Conservation (phyloP, 1,139 yeast genomes). For the Pichia sp. region DNA sequence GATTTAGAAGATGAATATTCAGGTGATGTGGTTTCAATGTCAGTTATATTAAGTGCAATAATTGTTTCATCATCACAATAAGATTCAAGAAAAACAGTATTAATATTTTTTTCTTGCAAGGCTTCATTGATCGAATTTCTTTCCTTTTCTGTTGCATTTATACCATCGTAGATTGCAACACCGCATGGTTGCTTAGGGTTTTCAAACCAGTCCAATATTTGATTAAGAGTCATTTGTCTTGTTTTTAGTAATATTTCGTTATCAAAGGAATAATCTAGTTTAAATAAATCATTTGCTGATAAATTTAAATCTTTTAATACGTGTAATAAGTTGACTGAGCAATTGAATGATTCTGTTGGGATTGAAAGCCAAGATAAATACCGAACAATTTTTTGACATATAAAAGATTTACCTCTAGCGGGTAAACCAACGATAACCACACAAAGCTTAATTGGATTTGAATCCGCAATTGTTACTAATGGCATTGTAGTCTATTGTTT, state of each 20-base stretch:
- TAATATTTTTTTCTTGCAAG: slow-evolving; percentile 62
- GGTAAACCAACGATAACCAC: slow-evolving; percentile 75
- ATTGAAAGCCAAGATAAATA: slow-evolving; percentile 90
- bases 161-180: slow-evolving; percentile 89
- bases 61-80: slow-evolving; percentile 81
- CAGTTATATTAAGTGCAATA: slow-evolving; percentile 60
- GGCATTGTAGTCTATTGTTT: slow-evolving; percentile 40
- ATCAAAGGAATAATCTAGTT: slow-evolving; percentile 52
- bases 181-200: slow-evolving; percentile 68
- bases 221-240: slow-evolving; percentile 49
- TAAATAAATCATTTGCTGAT: slow-evolving; percentile 8
- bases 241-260: slow-evolving; percentile 5
- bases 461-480: slow-evolving; percentile 67
- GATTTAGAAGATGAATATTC: slow-evolving; percentile 12
- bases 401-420: slow-evolving; percentile 72
- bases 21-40: slow-evolving; percentile 15
- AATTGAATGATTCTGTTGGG: slow-evolving; percentile 81
- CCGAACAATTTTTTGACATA: slow-evolving; percentile 77
- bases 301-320: slow-evolving; percentile 5
- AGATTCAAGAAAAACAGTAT: slow-evolving; percentile 88
- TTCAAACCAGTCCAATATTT: slow-evolving; percentile 82
- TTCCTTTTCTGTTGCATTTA: slow-evolving; percentile 68
- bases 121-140: slow-evolving; percentile 59
- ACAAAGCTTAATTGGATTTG: slow-evolving; percentile 63
- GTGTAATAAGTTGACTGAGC: slow-evolving; percentile 48